Evolutionary conservation across 371 early-diverging fungal genomes (phyloP), one percentile per base, ranked within the genome.

Genomic region (Nosema muscidifuracis): DNA sequence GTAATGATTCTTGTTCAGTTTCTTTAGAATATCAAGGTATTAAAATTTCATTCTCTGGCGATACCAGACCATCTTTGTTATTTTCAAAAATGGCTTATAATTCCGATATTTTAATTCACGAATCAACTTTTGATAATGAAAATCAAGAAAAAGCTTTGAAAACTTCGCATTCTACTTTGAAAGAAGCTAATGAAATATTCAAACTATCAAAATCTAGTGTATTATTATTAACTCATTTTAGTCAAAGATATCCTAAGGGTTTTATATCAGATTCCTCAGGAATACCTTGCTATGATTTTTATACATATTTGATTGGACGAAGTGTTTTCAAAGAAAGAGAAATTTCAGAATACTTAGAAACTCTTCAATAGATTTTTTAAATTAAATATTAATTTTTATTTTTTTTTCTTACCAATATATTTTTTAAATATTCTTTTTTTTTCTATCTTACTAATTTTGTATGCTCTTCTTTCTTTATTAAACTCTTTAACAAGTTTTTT

Each of bases 191-290:
- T 4, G 81, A 87, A 20, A 87, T 95, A 22, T 65, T 75, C 28
- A 62, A 85, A 82, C 71, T 88, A 22, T 87, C 93, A 90, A 84
- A 87, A 20, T 92, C 93, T 42, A 85, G 87, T 71, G 85, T 82
- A 61, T 85, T 91, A 2, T 75, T 97, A 40, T 81, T 98, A 65
- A 98, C 95, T 60, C 99, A 98, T 80, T 95, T 96, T 76, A 92
- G 93, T 78, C 94, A 95, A 82, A 86, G 97, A 24, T 69, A 61
- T 50, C 40, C 70, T 22, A 69, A 69, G 20, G 43, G 43, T 7
- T 43, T 68, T 26, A 15, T 33, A 34, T 20, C 60, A 0, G 24
- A 50, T 22, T 26, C 31, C 1, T 9, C 31, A 20, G 58, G 70
- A 33, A 69, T 69, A n/a, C 70, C 70, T 13, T 69, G 70, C 13